phyloP scores from a whole-genome alignment of 1,139 yeast genomes.

The Sugiyamaella pinicola region DNA sequence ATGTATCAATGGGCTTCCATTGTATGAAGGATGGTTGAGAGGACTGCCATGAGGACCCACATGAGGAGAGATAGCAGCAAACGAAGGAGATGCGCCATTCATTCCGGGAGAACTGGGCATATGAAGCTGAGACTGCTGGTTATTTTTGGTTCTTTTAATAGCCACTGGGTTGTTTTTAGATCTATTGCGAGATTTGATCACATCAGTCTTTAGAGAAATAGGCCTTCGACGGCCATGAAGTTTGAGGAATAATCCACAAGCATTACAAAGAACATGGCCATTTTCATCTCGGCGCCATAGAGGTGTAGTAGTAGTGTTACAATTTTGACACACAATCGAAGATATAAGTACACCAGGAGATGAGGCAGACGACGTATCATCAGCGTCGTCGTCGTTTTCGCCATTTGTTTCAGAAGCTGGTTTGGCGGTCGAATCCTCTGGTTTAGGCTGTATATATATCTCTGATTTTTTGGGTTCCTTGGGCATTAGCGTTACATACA shows the following conservation, averaged over 20 bases:
- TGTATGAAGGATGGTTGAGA: constrained; percentile 16
- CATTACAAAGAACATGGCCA: constrained; percentile 90
- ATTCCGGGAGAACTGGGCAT: constrained; percentile 26
- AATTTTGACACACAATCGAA: constrained; percentile 75
- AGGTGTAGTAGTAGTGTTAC: constrained; percentile 90
- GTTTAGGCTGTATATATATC: neutral
- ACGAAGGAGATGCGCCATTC: constrained; percentile 29
- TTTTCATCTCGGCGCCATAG: constrained; percentile 92
- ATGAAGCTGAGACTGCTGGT: constrained; percentile 29
- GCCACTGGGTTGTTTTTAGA: constrained; percentile 29
- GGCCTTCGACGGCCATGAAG: constrained; percentile 92
- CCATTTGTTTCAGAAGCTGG: neutral
- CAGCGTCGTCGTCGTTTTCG: neutral
- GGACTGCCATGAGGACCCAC: constrained; percentile 31
- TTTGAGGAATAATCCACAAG: constrained; percentile 87
- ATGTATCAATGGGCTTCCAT: constrained; percentile 19
- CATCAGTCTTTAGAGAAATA: constrained; percentile 84
- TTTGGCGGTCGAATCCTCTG: neutral
- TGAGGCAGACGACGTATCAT: neutral
- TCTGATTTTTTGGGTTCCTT: neutral
- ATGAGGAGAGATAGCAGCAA: constrained; percentile 31
- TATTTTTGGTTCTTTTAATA: constrained; percentile 26
- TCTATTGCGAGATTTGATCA: constrained; percentile 85
- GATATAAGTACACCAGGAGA: constrained; percentile 6
- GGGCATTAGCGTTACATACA: neutral